Percentiles rank a stretch among this genome's conserved stretches.
These are phyloP conservation scores for Entomophthora muscae DNA, from an alignment of 371 early-diverging fungal genomes.

Conservation along the genomic window DNA sequence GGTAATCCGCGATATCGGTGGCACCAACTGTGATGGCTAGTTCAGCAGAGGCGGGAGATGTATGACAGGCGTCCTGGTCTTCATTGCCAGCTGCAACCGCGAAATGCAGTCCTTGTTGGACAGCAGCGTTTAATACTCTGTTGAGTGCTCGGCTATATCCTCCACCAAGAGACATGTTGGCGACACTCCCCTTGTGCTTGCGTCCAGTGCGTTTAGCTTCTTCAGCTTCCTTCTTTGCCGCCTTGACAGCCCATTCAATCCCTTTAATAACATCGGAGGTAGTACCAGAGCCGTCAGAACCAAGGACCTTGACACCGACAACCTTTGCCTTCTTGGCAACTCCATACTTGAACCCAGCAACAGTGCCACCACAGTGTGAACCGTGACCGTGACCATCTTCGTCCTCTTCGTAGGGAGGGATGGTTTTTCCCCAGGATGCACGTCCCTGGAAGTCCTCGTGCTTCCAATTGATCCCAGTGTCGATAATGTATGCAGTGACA, in stretches of 20 bases:
- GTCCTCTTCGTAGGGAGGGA: conserved; percentile 50
- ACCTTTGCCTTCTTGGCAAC: conserved; percentile 36
- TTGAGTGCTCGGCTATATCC: conserved; percentile 12
- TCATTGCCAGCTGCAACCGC: conserved; percentile 89
- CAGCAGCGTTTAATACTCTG: conserved; percentile 25
- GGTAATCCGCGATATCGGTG: conserved; percentile 53
- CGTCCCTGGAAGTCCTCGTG: too few relatives aligned
- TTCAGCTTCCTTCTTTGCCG: conserved; percentile 9
- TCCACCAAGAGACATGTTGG: conserved; percentile 40
- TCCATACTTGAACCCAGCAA: conserved; percentile 27
- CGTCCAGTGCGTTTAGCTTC: conserved; percentile 19
- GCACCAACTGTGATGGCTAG: conserved; percentile 95
- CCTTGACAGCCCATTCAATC: conserved; percentile 24
- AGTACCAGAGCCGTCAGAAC: conserved; percentile 9
- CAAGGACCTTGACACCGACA: conserved; percentile 65
- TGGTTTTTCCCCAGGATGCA: too few relatives aligned
- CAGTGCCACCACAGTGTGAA: conserved; percentile 36
- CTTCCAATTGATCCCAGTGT: too few relatives aligned
- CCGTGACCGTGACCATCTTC: conserved; percentile 27
- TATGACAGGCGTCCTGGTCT: too few relatives aligned
- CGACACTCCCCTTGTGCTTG: conserved; percentile 27
- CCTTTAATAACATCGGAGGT: conserved; percentile 16
- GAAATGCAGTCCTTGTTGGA: conserved; percentile 29
- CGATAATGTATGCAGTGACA: conserved; percentile 31
- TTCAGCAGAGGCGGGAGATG: conserved; percentile 84